A percentile compares a stretch with the other conserved stretches of the same genome.
phyloP scores from a whole-genome alignment of 2,329 filamentous ascomycete genomes.

The Alternaria viburni region DNA sequence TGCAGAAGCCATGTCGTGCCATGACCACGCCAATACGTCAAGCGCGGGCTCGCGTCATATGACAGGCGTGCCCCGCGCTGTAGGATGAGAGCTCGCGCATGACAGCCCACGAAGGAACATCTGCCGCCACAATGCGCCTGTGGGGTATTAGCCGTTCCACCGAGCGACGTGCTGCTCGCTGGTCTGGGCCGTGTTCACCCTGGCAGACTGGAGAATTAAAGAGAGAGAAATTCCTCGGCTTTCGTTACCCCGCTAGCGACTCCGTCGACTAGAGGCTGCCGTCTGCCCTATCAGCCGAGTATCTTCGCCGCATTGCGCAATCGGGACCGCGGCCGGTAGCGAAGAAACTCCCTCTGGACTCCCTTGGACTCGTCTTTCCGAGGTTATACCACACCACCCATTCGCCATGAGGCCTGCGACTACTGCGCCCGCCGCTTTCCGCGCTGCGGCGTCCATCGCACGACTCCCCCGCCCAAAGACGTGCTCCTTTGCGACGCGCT shows the following conservation, averaged over 20 bases:
- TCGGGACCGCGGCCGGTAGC: slow-evolving; percentile 36
- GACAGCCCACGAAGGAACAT: slow-evolving; percentile 9
- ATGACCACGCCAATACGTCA: neutral
- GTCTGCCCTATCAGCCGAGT: slow-evolving; percentile 16
- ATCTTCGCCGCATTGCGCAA: slow-evolving; percentile 18
- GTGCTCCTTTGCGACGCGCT: slow-evolving; percentile 40
- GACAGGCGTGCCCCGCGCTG: slow-evolving; percentile 17
- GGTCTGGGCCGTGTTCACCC: slow-evolving; percentile 8
- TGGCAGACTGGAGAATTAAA: too few relatives aligned
- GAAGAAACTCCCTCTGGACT: slow-evolving; percentile 19
- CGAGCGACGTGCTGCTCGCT: slow-evolving; percentile 21
- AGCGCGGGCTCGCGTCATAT: slow-evolving; percentile 13
- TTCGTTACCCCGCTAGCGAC: slow-evolving; percentile 39
- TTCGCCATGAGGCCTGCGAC: slow-evolving; percentile 40
- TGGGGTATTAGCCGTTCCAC: slow-evolving; percentile 21
- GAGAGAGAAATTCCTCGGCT: slow-evolving; percentile 29
- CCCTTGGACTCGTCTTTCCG: slow-evolving; percentile 25
- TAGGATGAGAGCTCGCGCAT: slow-evolving; percentile 12
- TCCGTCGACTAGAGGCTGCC: slow-evolving; percentile 12
- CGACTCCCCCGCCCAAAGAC: slow-evolving; percentile 28
- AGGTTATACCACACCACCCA: slow-evolving; percentile 31
- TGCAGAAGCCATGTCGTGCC: neutral
- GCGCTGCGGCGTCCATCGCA: slow-evolving; percentile 30
- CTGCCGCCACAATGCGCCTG: slow-evolving; percentile 10
- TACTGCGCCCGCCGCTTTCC: slow-evolving; percentile 34